These are phyloP conservation scores for Pseudoperonospora humuli DNA, from an alignment of 352 stramenopile genomes.

Conservation along the genomic window DNA sequence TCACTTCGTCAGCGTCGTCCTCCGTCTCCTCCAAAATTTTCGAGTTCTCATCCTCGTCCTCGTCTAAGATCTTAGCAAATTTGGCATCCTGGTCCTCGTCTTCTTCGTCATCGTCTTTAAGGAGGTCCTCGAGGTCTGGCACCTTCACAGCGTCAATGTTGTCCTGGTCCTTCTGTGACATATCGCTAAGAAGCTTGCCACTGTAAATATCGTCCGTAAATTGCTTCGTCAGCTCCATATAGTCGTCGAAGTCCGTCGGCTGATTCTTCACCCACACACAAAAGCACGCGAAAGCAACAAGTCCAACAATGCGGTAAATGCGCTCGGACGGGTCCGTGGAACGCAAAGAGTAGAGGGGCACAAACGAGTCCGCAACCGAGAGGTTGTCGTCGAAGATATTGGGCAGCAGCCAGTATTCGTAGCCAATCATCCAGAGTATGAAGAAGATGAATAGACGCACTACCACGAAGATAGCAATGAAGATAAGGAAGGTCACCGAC, in stretches of 20 bases:
- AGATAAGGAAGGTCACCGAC: slow-evolving; percentile 97
- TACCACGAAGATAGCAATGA: slow-evolving; percentile 96
- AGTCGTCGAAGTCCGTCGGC: slow-evolving; percentile 98
- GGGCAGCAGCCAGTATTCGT: slow-evolving; percentile 98
- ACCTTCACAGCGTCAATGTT: slow-evolving; percentile 96
- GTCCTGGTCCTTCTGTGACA: slow-evolving; percentile 96
- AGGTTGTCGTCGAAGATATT: slow-evolving; percentile 99
- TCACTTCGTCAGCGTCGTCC: slow-evolving; percentile 30
- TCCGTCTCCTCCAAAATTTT: slow-evolving; percentile 25
- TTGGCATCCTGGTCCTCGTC: slow-evolving; percentile 65
- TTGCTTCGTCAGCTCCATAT: slow-evolving; percentile 97
- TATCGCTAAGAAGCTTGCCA: slow-evolving; percentile 96
- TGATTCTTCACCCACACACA: slow-evolving; percentile 98
- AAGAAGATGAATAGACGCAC: slow-evolving; percentile 95
- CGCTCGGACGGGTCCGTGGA: slow-evolving; percentile 87
- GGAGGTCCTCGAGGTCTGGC: slow-evolving; percentile 73
- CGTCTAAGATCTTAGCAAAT: slow-evolving; percentile 76
- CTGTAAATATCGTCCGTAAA: slow-evolving; percentile 99
- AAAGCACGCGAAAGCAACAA: slow-evolving; percentile 92
- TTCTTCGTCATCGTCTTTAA: slow-evolving; percentile 81
- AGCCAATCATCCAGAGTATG: slow-evolving; percentile 91
- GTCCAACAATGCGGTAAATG: slow-evolving; percentile 91
- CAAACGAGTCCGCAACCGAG: slow-evolving; percentile 97
- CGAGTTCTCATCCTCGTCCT: slow-evolving; percentile 50
- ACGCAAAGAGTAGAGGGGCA: slow-evolving; percentile 88